Evolutionary conservation across 2,329 filamentous ascomycete species (phyloP).

Genomic region (Paecilomyces variotii): DNA sequence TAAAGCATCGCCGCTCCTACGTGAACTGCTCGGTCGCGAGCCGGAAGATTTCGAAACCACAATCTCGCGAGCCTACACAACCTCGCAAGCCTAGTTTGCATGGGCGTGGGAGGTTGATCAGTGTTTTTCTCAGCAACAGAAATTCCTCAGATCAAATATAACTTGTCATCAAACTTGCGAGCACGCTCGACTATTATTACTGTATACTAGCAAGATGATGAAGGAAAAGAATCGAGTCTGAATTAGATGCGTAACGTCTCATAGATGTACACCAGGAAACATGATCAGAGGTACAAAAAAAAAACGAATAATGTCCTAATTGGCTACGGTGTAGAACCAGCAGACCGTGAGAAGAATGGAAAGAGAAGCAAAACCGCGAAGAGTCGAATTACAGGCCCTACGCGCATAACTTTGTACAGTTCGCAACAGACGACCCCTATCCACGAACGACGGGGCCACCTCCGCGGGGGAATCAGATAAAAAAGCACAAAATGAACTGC

Average conservation of each 20-base stretch:
- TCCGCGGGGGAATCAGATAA: not conserved
- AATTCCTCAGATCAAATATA: no score
- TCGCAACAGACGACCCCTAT: not conserved
- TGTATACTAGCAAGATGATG: no score
- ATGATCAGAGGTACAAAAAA: not conserved
- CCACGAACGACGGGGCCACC: not conserved
- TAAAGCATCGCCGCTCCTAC: no score
- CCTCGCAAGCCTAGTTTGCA: no score
- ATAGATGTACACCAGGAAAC: constrained; percentile 11
- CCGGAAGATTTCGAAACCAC: no score
- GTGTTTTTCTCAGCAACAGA: no score
- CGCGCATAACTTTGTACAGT: not conserved
- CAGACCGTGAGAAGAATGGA: not conserved
- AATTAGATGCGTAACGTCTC: not conserved
- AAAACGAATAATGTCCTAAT: not conserved
- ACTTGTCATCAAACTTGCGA: no score
- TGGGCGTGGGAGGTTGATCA: no score
- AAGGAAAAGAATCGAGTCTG: no score
- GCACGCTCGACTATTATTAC: no score
- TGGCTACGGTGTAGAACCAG: not conserved
- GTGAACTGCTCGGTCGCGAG: no score
- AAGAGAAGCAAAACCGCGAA: not conserved
- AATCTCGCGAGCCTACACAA: no score
- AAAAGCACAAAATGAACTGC: not conserved
- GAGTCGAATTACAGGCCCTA: not conserved